Conservation (phyloP, 495 filamentous ascomycete species). For the Haplographium delicatum region DNA sequence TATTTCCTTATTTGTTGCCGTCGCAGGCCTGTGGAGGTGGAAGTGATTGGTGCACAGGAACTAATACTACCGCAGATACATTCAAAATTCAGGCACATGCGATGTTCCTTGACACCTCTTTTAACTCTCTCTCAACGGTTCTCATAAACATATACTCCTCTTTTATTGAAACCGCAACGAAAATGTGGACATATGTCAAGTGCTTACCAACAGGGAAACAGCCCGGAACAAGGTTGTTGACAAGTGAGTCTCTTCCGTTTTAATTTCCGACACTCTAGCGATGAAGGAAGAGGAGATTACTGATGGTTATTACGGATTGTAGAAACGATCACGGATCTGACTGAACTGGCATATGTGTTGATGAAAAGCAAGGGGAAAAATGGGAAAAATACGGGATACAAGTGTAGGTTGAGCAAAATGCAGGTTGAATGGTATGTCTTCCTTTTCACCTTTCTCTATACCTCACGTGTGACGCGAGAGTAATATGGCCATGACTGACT, state of each 20-base stretch:
- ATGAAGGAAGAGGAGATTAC: too few relatives aligned
- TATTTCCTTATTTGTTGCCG: conserved; percentile 9
- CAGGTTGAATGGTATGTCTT: conserved; percentile 75
- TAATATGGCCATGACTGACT: too few relatives aligned
- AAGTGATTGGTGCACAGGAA: conserved; percentile 31
- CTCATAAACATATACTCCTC: conserved; percentile 67
- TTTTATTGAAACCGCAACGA: conserved; percentile 72
- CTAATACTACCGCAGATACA: conserved; percentile 34
- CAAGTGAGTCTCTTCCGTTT: conserved; percentile 42
- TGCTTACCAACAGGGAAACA: conserved; percentile 51
- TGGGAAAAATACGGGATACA: conserved; percentile 44
- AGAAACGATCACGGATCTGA: conserved; percentile 62
- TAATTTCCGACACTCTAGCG: too few relatives aligned
- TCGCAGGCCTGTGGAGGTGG: conserved; percentile 34
- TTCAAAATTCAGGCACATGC: conserved; percentile 84
- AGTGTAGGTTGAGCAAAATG: conserved; percentile 52
- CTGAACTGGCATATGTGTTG: conserved; percentile 58
- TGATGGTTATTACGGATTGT: too few relatives aligned
- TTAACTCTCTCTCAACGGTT: conserved; percentile 66
- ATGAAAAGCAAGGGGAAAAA: conserved; percentile 55
- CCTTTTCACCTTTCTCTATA: too few relatives aligned
- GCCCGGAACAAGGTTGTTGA: conserved; percentile 49
- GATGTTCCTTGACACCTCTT: conserved; percentile 82
- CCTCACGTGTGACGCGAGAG: too few relatives aligned
- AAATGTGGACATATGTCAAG: conserved; percentile 74